A percentile compares a stretch with the other conserved stretches of the same genome.
Evolutionary conservation across 2,329 filamentous ascomycete species (phyloP).

Genomic region (Alternaria postmessia): DNA sequence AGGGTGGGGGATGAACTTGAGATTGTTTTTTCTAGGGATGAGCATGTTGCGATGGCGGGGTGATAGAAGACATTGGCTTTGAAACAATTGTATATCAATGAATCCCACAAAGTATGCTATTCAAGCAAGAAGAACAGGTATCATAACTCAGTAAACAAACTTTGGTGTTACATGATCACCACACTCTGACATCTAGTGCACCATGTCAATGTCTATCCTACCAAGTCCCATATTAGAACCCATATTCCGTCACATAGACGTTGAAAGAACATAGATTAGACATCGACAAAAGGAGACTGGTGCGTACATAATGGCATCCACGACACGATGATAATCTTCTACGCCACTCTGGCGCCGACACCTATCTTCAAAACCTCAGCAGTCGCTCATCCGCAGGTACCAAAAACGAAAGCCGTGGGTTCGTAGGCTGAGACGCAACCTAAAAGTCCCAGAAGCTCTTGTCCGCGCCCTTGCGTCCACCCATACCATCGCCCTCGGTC

Average conservation of each 20-base stretch:
- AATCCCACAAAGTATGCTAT: not conserved
- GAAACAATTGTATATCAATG: not conserved
- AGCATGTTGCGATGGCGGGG: not conserved
- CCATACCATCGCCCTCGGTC: conserved; percentile 52
- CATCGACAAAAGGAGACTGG: not conserved
- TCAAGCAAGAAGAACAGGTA: not conserved
- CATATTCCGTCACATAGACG: not conserved
- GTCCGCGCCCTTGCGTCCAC: conserved; percentile 46
- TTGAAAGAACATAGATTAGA: not conserved
- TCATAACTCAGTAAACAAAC: not conserved
- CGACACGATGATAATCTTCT: not conserved
- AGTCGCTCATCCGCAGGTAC: not conserved
- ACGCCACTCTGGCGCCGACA: not conserved
- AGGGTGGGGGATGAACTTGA: conserved; percentile 47
- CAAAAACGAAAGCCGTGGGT: conserved; percentile 1
- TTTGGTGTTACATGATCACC: not conserved
- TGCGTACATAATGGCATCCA: not conserved
- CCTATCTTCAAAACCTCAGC: not conserved
- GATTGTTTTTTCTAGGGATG: conserved; percentile 37
- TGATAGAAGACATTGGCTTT: not conserved
- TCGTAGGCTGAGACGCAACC: not conserved
- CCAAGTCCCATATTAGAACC: not conserved
- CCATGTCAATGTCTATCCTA: not conserved
- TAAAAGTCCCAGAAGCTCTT: conserved; percentile 45
- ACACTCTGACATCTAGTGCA: not conserved